phyloP scores from a whole-genome alignment of 192 early-diverging fungal species.

The Globomyces pollinis-pini region DNA sequence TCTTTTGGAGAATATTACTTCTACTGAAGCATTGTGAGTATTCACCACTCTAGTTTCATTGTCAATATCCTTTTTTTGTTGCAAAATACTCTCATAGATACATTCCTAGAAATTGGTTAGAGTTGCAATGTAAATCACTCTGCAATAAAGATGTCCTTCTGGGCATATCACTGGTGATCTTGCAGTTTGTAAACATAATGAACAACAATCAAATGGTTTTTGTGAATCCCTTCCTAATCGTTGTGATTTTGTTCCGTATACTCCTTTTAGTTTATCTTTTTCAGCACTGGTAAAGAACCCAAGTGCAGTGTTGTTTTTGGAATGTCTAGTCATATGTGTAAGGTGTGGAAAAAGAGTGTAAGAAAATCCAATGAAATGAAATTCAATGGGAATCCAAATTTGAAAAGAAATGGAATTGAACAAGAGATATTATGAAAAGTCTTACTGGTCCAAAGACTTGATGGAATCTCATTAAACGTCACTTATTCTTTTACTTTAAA shows the following conservation, averaged over 20 bases:
- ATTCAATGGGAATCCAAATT: no score
- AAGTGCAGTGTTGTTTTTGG: conserved; percentile 2
- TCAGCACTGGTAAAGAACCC: conserved; percentile 11
- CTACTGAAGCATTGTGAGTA: not conserved
- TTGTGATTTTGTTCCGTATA: conserved; percentile 2
- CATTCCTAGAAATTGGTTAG: no score
- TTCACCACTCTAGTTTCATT: not conserved
- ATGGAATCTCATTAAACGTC: no score
- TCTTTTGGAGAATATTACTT: not conserved
- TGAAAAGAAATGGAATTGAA: no score
- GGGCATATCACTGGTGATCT: not conserved
- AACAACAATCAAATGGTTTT: not conserved
- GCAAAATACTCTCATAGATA: not conserved
- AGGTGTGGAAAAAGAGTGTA: no score
- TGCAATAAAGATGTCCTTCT: conserved; percentile 11
- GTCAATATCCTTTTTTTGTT: conserved; percentile 11
- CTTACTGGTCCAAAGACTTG: no score
- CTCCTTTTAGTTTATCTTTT: conserved; percentile 4
- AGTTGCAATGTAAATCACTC: no score
- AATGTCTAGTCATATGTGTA: conserved; percentile 2
- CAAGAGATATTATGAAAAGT: no score
- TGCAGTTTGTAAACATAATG: not conserved
- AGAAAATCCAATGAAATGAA: no score
- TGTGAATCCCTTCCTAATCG: not conserved
- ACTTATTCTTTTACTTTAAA: no score